Percentiles rank a stretch among this genome's conserved stretches.
phyloP scores from a whole-genome alignment of 257 asterid species.

The Cinchona pubescens region DNA sequence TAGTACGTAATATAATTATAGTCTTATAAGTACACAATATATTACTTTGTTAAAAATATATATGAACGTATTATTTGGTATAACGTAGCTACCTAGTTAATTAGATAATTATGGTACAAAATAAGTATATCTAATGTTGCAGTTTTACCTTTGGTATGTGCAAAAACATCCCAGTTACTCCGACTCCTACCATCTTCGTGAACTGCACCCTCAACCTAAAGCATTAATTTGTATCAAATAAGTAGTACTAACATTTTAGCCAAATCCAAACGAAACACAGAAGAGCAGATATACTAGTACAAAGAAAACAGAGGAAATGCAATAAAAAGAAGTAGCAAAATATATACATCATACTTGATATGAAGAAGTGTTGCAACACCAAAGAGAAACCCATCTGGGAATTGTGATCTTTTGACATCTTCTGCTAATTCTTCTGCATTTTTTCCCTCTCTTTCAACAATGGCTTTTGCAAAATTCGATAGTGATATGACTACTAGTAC shows the following conservation, averaged over 20 bases:
- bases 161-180: slow-evolving; percentile 75
- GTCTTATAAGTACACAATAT: too few species aligned
- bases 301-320: neutral
- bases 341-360: slow-evolving; percentile 48
- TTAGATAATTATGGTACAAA: neutral
- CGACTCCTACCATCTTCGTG: slow-evolving; percentile 63
- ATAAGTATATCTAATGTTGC: too few species aligned
- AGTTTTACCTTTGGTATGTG: slow-evolving; percentile 37
- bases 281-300: too few species aligned
- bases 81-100: too few species aligned
- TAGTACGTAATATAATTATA: too few species aligned
- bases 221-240: neutral
- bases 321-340: neutral
- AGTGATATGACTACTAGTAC: neutral
- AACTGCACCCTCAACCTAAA: slow-evolving; percentile 73
- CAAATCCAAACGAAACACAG: neutral
- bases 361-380: slow-evolving; percentile 76
- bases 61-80: too few species aligned
- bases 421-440: neutral
- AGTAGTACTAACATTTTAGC: neutral
- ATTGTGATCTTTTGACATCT: slow-evolving; percentile 41
- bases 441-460: neutral
- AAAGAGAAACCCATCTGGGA: slow-evolving; percentile 67
- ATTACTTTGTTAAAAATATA: too few species aligned
- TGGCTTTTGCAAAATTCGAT: neutral